phyloP scores from a whole-genome alignment of 2,329 filamentous ascomycete genomes.

The Penicillium capsulatum region DNA sequence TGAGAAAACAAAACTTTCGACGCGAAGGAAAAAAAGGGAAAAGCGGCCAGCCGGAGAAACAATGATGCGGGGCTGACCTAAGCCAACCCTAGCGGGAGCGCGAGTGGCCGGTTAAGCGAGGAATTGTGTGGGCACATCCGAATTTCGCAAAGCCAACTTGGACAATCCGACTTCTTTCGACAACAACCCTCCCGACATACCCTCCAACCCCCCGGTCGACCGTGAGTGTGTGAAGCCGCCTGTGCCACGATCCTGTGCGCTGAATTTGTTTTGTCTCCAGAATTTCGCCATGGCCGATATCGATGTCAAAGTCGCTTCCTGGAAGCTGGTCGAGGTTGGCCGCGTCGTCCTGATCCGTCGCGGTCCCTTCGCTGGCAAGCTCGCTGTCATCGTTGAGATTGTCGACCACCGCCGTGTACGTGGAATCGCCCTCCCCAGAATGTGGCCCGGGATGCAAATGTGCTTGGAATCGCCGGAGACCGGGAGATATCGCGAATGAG shows the following conservation, averaged over 20 bases:
- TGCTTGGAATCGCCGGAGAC: background rate
- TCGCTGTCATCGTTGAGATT: slow-evolving; percentile 96
- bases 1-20: slow-evolving; percentile 1
- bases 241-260: slow-evolving; percentile 8
- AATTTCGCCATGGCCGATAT: slow-evolving; percentile 76
- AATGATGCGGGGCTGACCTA: slow-evolving; percentile 13
- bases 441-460: background rate
- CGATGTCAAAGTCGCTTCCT: slow-evolving; percentile 74
- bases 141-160: slow-evolving; percentile 38
- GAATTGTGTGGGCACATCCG: slow-evolving; percentile 40
- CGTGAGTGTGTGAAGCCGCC: slow-evolving; percentile 34
- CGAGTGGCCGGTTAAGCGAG: slow-evolving; percentile 42
- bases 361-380: slow-evolving; percentile 75
- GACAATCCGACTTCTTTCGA: slow-evolving; percentile 41
- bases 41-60: slow-evolving; percentile 23
- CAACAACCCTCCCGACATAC: slow-evolving; percentile 33
- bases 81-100: slow-evolving; percentile 36
- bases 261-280: slow-evolving; percentile 40
- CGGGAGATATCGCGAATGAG: background rate
- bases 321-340: slow-evolving; percentile 98
- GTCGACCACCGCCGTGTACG: slow-evolving; percentile 99
- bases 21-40: slow-evolving; percentile 21
- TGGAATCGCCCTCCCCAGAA: slow-evolving; percentile 33
- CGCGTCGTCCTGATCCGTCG: slow-evolving; percentile 88
- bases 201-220: slow-evolving; percentile 37